Evolutionary conservation across 2,329 filamentous ascomycete species (phyloP).

Genomic region (Penicillium carneum): DNA sequence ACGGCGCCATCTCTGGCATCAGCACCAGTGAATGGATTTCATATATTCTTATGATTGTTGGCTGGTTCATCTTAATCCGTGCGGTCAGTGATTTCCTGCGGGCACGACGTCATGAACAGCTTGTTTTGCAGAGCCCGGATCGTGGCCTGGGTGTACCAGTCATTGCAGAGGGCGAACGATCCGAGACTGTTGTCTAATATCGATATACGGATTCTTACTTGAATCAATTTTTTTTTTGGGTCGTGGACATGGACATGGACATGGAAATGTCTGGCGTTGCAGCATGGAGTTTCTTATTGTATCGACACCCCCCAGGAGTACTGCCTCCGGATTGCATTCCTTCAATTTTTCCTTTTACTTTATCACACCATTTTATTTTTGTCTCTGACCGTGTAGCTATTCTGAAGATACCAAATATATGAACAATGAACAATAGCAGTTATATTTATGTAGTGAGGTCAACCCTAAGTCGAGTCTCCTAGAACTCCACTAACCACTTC

Average conservation of each 20-base stretch:
- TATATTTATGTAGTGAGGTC: neutral
- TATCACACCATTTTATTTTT: constrained; percentile 16
- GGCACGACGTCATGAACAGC: constrained; percentile 86
- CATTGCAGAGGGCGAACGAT: constrained; percentile 82
- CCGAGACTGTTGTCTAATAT: constrained; percentile 75
- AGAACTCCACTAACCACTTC: neutral
- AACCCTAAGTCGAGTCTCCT: neutral
- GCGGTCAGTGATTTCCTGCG: constrained; percentile 89
- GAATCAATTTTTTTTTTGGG: constrained; percentile 19
- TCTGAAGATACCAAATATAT: constrained; percentile 38
- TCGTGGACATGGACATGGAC: constrained; percentile 16
- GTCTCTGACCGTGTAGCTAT: constrained; percentile 31
- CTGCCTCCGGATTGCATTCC: constrained; percentile 22
- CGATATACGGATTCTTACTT: constrained; percentile 23
- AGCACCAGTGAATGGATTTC: constrained; percentile 84
- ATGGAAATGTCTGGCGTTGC: constrained; percentile 19
- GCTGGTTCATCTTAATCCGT: constrained; percentile 96
- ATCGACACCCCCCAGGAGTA: constrained; percentile 32
- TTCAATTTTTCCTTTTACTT: constrained; percentile 10
- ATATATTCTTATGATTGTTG: constrained; percentile 93
- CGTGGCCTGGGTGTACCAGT: constrained; percentile 83
- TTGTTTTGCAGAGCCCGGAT: constrained; percentile 91
- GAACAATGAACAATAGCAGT: constrained; percentile 4
- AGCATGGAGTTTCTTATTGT: constrained; percentile 21
- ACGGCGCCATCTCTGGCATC: constrained; percentile 62